These are phyloP conservation scores for Lasiosphaeria miniovina DNA, from an alignment of 495 filamentous ascomycete species.

Conservation along the genomic window DNA sequence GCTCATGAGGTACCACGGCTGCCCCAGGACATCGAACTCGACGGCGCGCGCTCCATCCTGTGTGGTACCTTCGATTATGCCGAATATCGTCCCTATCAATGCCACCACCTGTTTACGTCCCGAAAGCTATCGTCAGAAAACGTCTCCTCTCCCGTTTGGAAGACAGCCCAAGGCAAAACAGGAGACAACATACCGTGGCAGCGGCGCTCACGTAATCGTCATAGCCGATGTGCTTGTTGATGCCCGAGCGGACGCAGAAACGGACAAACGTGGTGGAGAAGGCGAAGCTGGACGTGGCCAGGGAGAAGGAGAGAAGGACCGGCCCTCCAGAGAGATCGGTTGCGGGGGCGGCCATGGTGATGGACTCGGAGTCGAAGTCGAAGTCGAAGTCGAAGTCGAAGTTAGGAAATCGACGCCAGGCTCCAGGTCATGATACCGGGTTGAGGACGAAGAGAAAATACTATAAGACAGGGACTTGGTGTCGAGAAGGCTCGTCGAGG, in stretches of 20 bases:
- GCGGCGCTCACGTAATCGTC: slow-evolving; percentile 33
- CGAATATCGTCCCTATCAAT: slow-evolving; percentile 33
- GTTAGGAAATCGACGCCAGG: slow-evolving; percentile 12
- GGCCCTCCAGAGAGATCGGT: slow-evolving; percentile 32
- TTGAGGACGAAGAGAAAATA: slow-evolving; percentile 5
- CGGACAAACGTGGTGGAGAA: slow-evolving; percentile 34
- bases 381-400: neutral
- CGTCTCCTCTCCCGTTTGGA: neutral
- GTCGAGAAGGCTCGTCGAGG: neutral
- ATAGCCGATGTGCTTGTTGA: slow-evolving; percentile 23
- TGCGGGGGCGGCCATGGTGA: slow-evolving; percentile 24
- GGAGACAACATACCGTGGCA: slow-evolving; percentile 27
- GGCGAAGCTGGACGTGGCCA: slow-evolving; percentile 32
- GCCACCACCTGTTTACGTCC: slow-evolving; percentile 28
- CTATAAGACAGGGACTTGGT: slow-evolving; percentile 10
- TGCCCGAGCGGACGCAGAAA: slow-evolving; percentile 29
- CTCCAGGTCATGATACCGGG: slow-evolving; percentile 10
- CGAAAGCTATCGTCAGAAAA: slow-evolving; percentile 6
- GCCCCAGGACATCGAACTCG: slow-evolving; percentile 33
- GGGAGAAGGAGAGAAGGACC: slow-evolving; percentile 38
- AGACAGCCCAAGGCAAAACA: neutral
- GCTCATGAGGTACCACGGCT: slow-evolving; percentile 39
- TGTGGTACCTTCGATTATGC: slow-evolving; percentile 30
- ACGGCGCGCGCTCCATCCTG: slow-evolving; percentile 23
- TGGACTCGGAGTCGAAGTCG: neutral